A percentile compares a stretch with the other conserved stretches of the same genome.
Conservation (phyloP, 176 grass and related monocot species). For the Neostapfia colusana region DNA sequence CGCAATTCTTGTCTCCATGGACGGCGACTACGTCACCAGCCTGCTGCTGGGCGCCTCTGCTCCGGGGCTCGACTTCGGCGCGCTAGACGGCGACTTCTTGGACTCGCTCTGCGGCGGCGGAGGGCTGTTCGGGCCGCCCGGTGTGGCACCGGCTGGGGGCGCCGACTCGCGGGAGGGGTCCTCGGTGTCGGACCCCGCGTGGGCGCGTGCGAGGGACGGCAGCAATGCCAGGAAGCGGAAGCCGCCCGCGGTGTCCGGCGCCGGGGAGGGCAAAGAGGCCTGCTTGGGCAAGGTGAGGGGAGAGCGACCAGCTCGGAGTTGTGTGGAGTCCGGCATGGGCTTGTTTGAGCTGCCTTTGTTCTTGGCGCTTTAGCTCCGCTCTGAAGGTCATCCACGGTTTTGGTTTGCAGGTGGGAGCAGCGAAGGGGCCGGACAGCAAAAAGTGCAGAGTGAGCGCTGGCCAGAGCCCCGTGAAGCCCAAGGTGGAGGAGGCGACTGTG, state of each 20-base stretch:
- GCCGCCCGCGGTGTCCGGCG: constrained; percentile 18
- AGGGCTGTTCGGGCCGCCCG: constrained; percentile 24
- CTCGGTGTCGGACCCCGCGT: constrained; percentile 64
- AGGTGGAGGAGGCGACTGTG: constrained; percentile 43
- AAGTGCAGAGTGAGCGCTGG: constrained; percentile 39
- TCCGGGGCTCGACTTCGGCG: constrained; percentile 40
- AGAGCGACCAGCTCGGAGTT: background rate
- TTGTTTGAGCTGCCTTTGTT: background rate
- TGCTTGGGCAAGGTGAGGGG: constrained; percentile 45
- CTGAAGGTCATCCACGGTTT: constrained; percentile 6
- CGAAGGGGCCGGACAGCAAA: constrained; percentile 40
- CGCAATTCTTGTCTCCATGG: constrained; percentile 47
- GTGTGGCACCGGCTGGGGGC: constrained; percentile 14
- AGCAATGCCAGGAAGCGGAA: constrained; percentile 77
- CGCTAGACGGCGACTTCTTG: constrained; percentile 45
- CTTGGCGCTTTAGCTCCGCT: background rate
- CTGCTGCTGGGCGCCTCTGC: constrained; percentile 36
- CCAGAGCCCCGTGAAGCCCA: constrained; percentile 32
- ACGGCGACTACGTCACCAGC: constrained; percentile 46
- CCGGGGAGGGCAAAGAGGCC: constrained; percentile 51
- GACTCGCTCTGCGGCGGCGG: constrained; percentile 48
- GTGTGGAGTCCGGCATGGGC: background rate
- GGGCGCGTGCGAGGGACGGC: constrained; percentile 23
- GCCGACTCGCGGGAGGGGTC: constrained; percentile 53
- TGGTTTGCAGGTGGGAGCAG: constrained; percentile 46